Conservation (phyloP, 2,329 filamentous ascomycete genomes). For the Ceratocystis destructans region DNA sequence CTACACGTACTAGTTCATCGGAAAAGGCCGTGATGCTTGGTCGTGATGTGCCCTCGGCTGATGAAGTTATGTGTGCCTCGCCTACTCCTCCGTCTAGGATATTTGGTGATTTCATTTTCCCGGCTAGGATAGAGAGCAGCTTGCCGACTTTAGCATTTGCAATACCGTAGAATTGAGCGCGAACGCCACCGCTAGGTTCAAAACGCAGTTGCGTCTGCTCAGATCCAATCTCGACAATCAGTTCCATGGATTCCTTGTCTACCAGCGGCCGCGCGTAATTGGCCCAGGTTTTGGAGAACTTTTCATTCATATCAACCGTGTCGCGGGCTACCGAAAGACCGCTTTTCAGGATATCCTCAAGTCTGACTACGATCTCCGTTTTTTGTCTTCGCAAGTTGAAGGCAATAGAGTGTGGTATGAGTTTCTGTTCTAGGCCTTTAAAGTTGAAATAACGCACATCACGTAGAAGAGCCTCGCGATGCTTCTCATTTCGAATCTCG, state of each 20-base stretch:
- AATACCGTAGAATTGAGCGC: conserved; percentile 61
- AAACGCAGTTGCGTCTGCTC: conserved; percentile 49
- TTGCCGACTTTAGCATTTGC: conserved; percentile 56
- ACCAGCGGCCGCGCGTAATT: conserved; percentile 74
- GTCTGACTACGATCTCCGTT: conserved; percentile 62
- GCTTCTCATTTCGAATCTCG: conserved; percentile 58
- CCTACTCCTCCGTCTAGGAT: not conserved
- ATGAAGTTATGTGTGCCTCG: not conserved
- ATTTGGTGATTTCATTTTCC: conserved; percentile 51
- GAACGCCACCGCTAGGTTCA: conserved; percentile 25
- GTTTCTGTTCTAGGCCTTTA: conserved; percentile 74
- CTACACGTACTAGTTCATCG: conserved; percentile 53
- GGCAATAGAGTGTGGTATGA: conserved; percentile 63
- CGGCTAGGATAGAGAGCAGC: conserved; percentile 67
- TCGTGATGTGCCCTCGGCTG: conserved; percentile 26
- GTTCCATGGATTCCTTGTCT: conserved; percentile 52
- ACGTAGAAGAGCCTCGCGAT: conserved; percentile 62
- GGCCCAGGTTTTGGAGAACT: conserved; percentile 39
- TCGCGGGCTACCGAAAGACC: conserved; percentile 61
- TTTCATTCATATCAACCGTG: conserved; percentile 29
- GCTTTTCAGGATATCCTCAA: conserved; percentile 81
- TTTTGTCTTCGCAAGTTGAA: conserved; percentile 57
- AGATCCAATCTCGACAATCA: conserved; percentile 66
- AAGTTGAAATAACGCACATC: conserved; percentile 91
- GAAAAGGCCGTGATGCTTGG: conserved; percentile 39